These are phyloP conservation scores for Uncinocarpus reesii DNA, from an alignment of 2,329 filamentous ascomycete genomes.

Conservation along the genomic window DNA sequence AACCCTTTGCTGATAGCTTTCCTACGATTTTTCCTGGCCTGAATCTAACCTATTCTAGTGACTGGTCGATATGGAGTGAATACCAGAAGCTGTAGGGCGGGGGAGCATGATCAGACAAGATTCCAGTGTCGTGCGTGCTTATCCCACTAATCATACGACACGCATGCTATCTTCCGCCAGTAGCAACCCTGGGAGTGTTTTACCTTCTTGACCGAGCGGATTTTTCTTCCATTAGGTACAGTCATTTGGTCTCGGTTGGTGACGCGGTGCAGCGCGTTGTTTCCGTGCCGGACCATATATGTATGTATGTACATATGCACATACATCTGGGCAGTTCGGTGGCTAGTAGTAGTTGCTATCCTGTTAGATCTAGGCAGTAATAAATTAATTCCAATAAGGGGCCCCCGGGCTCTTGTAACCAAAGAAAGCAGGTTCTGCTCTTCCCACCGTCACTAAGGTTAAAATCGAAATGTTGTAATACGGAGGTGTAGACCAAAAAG, in stretches of 20 bases:
- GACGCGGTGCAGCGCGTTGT: conserved; percentile 2
- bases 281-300: conserved; percentile 3
- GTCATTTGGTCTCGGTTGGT: neutral
- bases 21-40: neutral
- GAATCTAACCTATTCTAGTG: conserved; percentile 11
- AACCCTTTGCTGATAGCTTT: conserved; percentile 6
- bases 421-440: too few relatives aligned
- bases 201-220: neutral
- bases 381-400: conserved; percentile 1
- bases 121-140: neutral
- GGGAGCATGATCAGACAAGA: neutral
- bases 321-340: conserved; percentile 2
- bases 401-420: conserved; percentile 7
- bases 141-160: neutral
- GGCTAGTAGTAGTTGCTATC: conserved; percentile 7
- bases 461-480: too few relatives aligned
- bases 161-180: neutral
- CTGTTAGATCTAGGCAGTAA: conserved; percentile 10
- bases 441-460: too few relatives aligned
- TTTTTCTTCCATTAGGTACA: neutral
- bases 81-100: neutral
- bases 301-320: conserved; percentile 4
- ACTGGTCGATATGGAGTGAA: neutral
- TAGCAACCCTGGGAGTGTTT: neutral
- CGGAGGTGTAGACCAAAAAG: too few relatives aligned